Base-by-base conservation (phyloP, 306 rosid species). In the Senna tora region DNA sequence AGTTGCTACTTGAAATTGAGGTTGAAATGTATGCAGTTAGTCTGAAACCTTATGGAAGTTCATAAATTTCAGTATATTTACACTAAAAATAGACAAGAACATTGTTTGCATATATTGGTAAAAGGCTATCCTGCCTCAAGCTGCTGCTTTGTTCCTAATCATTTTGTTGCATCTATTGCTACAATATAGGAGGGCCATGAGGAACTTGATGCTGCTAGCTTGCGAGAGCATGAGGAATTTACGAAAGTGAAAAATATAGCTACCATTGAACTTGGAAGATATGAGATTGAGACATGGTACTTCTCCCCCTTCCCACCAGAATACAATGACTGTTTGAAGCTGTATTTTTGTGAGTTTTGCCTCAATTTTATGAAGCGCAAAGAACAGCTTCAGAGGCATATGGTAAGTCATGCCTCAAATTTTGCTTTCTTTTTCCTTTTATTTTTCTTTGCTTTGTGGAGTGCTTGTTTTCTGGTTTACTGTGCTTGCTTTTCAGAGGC, bases 321-420 rank as follows among this genome's bases (percentile, higher is more conserved):
- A 80, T 95, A 95, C 89, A 91, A 85, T 83, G 99, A 95, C 88
- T 81, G 92, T 69, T 49, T 87, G 81, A 89, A 86, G 89, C 83
- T 95, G 76, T 95, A 82, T 86, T 92, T 95, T 65, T 91, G 97
- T 83, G 97, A 95, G 84, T 95, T 95, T 81, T 91, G 99, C 84
- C 99, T 95, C 87, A 95, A 88, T 88, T 95, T 95, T 86, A 89
- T 95, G 99, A 95, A 91, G 85, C 96, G 96, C 80, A 95, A 95
- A 82, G 96, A 95, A 78, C 99, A 95, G 81, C 97, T 95, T 83
- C 99, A 95, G 79, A 91, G 99, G 91, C 99, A 95, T 84, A 89
- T 95, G 99, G 99, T 95, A 87, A 89, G 99, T 84, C 58, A 46
- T 80, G 74, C 68, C 30, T 76, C 78, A 74, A 75, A 66, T 61